Percentiles rank a stretch among this genome's conserved stretches.
phyloP scores from a whole-genome alignment of 1,284 basidiomycete species.

The Trichosporon inkin region DNA sequence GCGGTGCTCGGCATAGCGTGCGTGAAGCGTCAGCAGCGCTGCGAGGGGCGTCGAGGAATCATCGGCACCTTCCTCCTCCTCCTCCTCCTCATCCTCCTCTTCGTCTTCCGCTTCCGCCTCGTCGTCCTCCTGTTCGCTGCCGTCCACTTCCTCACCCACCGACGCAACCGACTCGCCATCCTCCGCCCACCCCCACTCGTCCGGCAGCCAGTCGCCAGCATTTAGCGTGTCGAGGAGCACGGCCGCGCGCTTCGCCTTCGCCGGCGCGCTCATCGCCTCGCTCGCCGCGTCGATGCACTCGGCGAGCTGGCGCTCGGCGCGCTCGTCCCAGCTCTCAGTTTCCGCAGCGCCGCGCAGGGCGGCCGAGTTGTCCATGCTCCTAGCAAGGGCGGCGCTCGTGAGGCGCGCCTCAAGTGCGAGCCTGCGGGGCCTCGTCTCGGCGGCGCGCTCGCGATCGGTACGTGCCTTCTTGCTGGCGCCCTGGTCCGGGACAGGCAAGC shows the following conservation, averaged over 20 bases:
- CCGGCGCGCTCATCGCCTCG: background rate
- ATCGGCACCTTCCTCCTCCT: background rate
- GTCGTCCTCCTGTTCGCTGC: background rate
- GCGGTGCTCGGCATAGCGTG: constrained; percentile 9
- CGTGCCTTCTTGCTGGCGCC: constrained; percentile 1
- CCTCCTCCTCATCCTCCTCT: background rate
- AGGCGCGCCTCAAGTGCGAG: constrained; percentile 3
- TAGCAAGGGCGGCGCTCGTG: background rate
- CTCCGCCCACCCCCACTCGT: background rate
- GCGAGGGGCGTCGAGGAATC: background rate
- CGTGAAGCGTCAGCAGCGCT: background rate
- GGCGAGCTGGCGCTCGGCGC: background rate
- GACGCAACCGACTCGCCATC: background rate
- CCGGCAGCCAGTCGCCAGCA: constrained; percentile 3
- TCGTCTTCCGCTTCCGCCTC: background rate
- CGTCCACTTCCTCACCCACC: background rate
- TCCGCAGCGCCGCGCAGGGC: background rate
- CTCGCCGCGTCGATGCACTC: background rate
- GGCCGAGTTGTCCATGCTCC: constrained; percentile 4
- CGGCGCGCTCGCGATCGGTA: background rate
- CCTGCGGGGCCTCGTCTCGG: background rate
- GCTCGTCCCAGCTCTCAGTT: constrained; percentile 2
- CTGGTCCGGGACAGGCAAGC: background rate
- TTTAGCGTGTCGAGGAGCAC: background rate
- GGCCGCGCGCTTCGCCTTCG: background rate